phyloP scores from a whole-genome alignment of 352 stramenopile species.

The Globisporangium parvum region DNA sequence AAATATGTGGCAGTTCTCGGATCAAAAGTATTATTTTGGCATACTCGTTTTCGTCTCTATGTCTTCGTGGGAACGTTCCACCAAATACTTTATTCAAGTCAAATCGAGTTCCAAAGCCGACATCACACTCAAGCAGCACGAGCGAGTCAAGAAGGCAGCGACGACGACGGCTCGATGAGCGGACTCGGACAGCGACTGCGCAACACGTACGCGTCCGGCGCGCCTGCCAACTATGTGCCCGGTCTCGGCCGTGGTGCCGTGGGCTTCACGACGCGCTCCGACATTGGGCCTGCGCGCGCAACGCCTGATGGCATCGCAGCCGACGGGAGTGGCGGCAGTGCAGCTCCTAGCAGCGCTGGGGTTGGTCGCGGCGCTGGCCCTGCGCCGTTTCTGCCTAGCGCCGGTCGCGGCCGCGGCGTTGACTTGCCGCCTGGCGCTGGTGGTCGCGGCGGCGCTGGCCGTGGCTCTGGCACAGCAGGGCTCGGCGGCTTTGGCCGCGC shows the following conservation, averaged over 20 bases:
- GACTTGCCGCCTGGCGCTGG: constrained; percentile 5
- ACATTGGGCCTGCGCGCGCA: constrained; percentile 91
- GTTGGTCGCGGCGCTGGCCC: constrained; percentile 23
- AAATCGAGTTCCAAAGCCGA: no score
- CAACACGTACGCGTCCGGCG: constrained; percentile 83
- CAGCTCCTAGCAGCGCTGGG: neutral
- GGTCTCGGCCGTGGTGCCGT: constrained; percentile 93
- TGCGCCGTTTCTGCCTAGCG: constrained; percentile 78
- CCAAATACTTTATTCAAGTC: no score
- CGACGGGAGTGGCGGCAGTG: constrained; percentile 25
- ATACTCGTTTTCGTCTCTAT: no score
- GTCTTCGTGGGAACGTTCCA: no score
- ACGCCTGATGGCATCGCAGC: constrained; percentile 21
- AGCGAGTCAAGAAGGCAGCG: neutral
- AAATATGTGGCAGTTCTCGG: no score
- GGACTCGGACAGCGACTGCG: constrained; percentile 59
- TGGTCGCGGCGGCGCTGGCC: constrained; percentile 31
- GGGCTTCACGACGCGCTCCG: constrained; percentile 96
- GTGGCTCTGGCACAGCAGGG: constrained; percentile 72
- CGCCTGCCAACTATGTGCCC: constrained; percentile 94
- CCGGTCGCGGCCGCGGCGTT: constrained; percentile 76
- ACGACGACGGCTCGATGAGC: constrained; percentile 52
- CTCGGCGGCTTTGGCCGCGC: constrained; percentile 81
- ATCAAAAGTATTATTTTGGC: no score
- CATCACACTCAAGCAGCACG: no score